Percentiles rank a stretch among this genome's conserved stretches.
Conservation (phyloP, 169 alveolate genomes). For the Plasmodium knowlesi region DNA sequence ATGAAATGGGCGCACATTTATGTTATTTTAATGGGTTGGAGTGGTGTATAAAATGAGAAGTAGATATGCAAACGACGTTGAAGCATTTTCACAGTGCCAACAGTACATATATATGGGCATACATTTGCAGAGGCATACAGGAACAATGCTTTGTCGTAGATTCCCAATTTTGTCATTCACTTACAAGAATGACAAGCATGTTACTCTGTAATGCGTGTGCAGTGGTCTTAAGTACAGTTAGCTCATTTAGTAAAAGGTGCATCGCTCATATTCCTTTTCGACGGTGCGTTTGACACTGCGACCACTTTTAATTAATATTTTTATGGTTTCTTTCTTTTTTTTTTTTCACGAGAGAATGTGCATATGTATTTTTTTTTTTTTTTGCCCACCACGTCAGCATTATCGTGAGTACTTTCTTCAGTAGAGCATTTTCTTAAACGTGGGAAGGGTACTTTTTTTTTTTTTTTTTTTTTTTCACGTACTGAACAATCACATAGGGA, state of each 20-base stretch:
- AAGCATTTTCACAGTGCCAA: not conserved
- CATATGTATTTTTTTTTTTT: not conserved
- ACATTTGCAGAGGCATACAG: not conserved
- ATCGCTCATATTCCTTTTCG: not conserved
- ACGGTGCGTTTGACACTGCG: not conserved
- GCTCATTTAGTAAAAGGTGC: not conserved
- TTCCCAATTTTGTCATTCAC: not conserved
- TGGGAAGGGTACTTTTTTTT: not conserved
- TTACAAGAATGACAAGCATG: not conserved
- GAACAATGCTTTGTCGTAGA: not conserved
- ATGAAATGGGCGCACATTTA: not conserved
- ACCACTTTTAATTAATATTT: not conserved
- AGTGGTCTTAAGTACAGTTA: not conserved
- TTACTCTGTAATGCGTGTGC: not conserved
- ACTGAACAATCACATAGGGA: not conserved
- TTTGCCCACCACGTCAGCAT: not conserved
- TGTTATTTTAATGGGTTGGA: not conserved
- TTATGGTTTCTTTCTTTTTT: not conserved
- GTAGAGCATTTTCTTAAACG: not conserved
- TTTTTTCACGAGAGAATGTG: not conserved
- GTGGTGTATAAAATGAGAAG: not conserved
- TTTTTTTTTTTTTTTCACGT: not conserved
- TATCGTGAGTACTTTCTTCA: not conserved
- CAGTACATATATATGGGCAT: not conserved
- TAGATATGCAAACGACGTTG: not conserved